Conservation (phyloP, 306 rosid genomes). For the Chamaecrista fasciculata region DNA sequence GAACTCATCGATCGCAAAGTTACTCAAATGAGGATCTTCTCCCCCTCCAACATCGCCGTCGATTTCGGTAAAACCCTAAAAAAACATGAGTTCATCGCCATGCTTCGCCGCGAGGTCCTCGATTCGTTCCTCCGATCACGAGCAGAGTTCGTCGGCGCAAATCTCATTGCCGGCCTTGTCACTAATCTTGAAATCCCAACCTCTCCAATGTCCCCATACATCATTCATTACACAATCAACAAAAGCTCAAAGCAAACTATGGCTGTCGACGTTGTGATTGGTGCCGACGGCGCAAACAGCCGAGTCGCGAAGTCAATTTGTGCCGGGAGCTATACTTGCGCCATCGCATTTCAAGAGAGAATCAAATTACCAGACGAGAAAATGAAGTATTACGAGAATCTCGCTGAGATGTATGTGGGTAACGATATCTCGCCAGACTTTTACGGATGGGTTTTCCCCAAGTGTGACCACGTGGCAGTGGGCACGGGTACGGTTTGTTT, state of each 20-base stretch:
- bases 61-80: no score
- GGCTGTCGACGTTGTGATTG: constrained; percentile 76
- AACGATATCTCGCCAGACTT: constrained; percentile 87
- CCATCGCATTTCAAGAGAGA: constrained; percentile 87
- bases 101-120: no score
- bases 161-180: no score
- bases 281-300: constrained; percentile 86
- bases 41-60: constrained; percentile 94
- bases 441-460: constrained; percentile 93
- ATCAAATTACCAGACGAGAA: constrained; percentile 73
- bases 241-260: constrained; percentile 33
- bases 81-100: no score
- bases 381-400: constrained; percentile 70
- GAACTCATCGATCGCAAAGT: constrained; percentile 83
- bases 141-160: constrained; percentile 61
- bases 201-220: no score
- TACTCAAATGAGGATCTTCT: constrained; percentile 67
- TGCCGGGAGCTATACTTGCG: constrained; percentile 71
- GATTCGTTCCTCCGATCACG: constrained; percentile 85
- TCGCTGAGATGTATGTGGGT: constrained; percentile 89
- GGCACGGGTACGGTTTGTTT: constrained; percentile 80
- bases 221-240: constrained; percentile 52
- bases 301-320: constrained; percentile 72
- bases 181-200: no score
- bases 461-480: constrained; percentile 96